These are phyloP conservation scores for Dillenia suffruticosa DNA, from an alignment of 164 flowering plant species.

Conservation along the genomic window DNA sequence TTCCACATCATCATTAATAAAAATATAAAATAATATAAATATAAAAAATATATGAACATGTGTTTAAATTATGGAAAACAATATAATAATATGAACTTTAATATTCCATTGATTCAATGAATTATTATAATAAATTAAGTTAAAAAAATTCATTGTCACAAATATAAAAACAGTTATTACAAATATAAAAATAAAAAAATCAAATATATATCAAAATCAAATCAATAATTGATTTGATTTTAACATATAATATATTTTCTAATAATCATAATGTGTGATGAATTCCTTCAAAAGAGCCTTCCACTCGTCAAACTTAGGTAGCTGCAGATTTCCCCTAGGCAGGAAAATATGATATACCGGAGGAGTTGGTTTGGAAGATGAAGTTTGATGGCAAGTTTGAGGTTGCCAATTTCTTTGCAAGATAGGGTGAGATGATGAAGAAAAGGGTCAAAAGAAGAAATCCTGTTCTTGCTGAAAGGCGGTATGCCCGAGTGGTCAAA, in stretches of 20 bases:
- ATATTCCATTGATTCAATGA: too few relatives aligned
- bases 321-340: slow-evolving; percentile 63
- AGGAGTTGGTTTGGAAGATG: slow-evolving; percentile 70
- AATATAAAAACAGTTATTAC: too few relatives aligned
- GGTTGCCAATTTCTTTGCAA: slow-evolving; percentile 48
- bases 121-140: too few relatives aligned
- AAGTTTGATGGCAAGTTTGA: slow-evolving; percentile 66
- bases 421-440: slow-evolving; percentile 64
- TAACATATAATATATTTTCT: too few relatives aligned
- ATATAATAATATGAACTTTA: too few relatives aligned
- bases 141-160: too few relatives aligned
- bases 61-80: too few relatives aligned
- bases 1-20: slow-evolving; percentile 11
- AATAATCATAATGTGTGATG: slow-evolving; percentile 39
- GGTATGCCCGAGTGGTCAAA: slow-evolving; percentile 1
- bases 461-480: slow-evolving; percentile 6
- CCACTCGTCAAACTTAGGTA: slow-evolving; percentile 48
- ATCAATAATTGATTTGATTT: too few relatives aligned
- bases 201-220: too few relatives aligned
- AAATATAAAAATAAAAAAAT: too few relatives aligned
- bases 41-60: too few relatives aligned
- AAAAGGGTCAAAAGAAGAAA: slow-evolving; percentile 43
- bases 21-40: too few relatives aligned
- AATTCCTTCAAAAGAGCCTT: slow-evolving; percentile 65
- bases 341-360: slow-evolving; percentile 60